Percentiles rank a stretch among this genome's conserved stretches.
Evolutionary conservation across 1,139 yeast genomes (phyloP).

Genomic region (Diutina pseudorugosa): DNA sequence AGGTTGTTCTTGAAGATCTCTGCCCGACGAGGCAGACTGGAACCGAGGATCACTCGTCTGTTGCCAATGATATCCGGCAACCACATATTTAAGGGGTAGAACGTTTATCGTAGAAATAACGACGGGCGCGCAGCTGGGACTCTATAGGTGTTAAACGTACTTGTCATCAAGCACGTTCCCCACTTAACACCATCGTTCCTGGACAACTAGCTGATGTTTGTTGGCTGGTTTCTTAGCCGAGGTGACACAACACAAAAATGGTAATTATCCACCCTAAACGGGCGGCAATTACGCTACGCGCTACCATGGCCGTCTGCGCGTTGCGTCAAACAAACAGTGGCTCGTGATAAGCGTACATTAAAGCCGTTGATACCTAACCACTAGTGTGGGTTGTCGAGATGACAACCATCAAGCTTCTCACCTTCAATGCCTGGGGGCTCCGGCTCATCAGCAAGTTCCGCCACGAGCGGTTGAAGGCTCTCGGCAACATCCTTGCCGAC

Average conservation of each 20-base stretch:
- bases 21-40: constrained; percentile 70
- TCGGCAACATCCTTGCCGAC: constrained; percentile 51
- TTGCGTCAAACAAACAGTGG: background rate
- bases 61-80: background rate
- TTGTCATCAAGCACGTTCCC: background rate
- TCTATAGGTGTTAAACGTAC: too few relatives aligned
- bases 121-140: background rate
- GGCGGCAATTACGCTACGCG: background rate
- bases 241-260: background rate
- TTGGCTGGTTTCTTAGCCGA: background rate
- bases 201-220: too few relatives aligned
- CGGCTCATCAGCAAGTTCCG: constrained; percentile 69
- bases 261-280: background rate
- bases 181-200: background rate
- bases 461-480: constrained; percentile 51
- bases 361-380: constrained; percentile 6
- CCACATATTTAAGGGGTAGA: background rate
- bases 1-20: constrained; percentile 52
- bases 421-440: constrained; percentile 83
- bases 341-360: background rate
- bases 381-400: constrained; percentile 5
- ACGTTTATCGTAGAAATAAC: background rate
- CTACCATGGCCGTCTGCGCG: background rate
- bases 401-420: constrained; percentile 33
- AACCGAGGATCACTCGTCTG: constrained; percentile 47